phyloP scores from a whole-genome alignment of 176 grass and related monocot species.

The Oryza meridionalis region DNA sequence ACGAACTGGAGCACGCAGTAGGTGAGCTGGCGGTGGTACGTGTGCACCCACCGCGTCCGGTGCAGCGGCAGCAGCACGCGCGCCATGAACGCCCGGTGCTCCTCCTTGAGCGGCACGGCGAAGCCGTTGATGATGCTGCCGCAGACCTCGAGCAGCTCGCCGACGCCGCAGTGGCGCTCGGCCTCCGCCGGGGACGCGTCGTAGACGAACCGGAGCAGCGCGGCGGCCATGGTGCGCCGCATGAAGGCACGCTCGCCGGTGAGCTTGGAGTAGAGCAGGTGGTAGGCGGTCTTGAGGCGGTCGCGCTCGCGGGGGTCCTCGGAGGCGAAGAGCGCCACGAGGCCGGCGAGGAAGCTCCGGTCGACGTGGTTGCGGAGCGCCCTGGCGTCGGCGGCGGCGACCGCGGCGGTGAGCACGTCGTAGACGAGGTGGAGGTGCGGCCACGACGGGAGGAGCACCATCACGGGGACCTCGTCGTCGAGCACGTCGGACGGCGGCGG shows the following conservation, averaged over 20 bases:
- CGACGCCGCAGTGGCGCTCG: slow-evolving; percentile 47
- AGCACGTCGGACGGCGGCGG: slow-evolving; percentile 30
- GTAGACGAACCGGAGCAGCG: slow-evolving; percentile 46
- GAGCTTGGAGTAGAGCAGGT: slow-evolving; percentile 82
- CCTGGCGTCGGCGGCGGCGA: slow-evolving; percentile 36
- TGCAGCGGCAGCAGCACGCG: slow-evolving; percentile 88
- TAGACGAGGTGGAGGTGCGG: slow-evolving; percentile 68
- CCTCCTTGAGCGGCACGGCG: slow-evolving; percentile 83
- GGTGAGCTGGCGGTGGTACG: slow-evolving; percentile 75
- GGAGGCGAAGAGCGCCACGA: slow-evolving; percentile 64
- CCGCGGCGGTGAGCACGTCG: slow-evolving; percentile 58
- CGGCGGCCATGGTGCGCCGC: slow-evolving; percentile 63
- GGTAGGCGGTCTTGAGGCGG: slow-evolving; percentile 72
- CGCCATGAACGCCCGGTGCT: slow-evolving; percentile 67
- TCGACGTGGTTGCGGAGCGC: slow-evolving; percentile 61
- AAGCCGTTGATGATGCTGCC: slow-evolving; percentile 93
- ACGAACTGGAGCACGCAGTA: slow-evolving; percentile 88
- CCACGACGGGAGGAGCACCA: slow-evolving; percentile 55
- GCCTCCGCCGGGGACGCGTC: slow-evolving; percentile 33
- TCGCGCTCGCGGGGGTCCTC: slow-evolving; percentile 86
- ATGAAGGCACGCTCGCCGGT: slow-evolving; percentile 73
- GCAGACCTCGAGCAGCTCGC: slow-evolving; percentile 86
- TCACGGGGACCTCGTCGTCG: slow-evolving; percentile 44
- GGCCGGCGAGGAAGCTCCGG: slow-evolving; percentile 57
- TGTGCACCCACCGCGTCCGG: slow-evolving; percentile 44